These are phyloP conservation scores for Malus asiatica DNA, from an alignment of 306 rosid species.

Conservation along the genomic window DNA sequence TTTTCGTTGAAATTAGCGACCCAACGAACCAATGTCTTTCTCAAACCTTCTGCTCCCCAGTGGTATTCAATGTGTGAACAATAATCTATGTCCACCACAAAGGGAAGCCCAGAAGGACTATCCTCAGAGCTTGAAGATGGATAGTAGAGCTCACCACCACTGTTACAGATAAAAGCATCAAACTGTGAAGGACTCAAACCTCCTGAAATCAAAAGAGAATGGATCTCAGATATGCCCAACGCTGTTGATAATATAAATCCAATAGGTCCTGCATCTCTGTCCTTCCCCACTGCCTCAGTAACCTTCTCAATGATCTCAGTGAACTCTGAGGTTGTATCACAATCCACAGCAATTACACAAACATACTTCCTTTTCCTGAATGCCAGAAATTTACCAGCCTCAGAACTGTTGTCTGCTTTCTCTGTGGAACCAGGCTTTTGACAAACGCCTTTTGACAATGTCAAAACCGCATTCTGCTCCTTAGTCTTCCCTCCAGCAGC, in stretches of 20 bases:
- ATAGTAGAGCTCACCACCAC: slow-evolving; percentile 50
- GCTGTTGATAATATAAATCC: slow-evolving; percentile 42
- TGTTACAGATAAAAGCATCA: slow-evolving; percentile 45
- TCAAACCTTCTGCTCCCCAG: slow-evolving; percentile 54
- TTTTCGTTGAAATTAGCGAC: slow-evolving; percentile 33
- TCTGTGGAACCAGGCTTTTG: slow-evolving; percentile 20
- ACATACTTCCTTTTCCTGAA: slow-evolving; percentile 35
- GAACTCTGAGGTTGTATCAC: slow-evolving; percentile 26
- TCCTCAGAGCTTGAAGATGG: slow-evolving; percentile 36
- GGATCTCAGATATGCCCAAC: slow-evolving; percentile 28
- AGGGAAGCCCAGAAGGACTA: slow-evolving; percentile 47
- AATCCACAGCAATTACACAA: slow-evolving; percentile 38
- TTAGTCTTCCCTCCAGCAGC: slow-evolving; percentile 21
- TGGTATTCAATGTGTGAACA: slow-evolving; percentile 43
- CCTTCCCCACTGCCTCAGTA: slow-evolving; percentile 30
- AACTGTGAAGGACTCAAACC: slow-evolving; percentile 35
- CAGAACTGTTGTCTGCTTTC: slow-evolving; percentile 18
- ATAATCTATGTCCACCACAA: slow-evolving; percentile 40
- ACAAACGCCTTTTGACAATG: slow-evolving; percentile 24
- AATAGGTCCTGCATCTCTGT: slow-evolving; percentile 24
- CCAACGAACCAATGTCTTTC: slow-evolving; percentile 52
- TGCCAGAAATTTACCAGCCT: slow-evolving; percentile 21
- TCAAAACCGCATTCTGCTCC: slow-evolving; percentile 20
- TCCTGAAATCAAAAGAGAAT: slow-evolving; percentile 32
- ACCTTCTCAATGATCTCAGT: slow-evolving; percentile 23